These are phyloP conservation scores for Avicennia marina DNA, from an alignment of 257 asterid genomes.

Conservation along the genomic window DNA sequence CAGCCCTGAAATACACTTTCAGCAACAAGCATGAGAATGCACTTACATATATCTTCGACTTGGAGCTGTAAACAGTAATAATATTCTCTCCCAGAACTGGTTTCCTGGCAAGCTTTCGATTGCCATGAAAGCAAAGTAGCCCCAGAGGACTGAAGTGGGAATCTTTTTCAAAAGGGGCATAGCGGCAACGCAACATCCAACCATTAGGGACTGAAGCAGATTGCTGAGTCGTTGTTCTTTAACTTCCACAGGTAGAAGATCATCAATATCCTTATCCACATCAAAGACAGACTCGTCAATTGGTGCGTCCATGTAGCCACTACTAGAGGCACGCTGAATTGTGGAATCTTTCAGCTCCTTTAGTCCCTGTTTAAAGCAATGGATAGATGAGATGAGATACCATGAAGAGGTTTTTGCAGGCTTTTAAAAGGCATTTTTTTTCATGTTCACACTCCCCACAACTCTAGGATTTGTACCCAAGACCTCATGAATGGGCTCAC, in stretches of 20 bases:
- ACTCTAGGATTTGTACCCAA: too few relatives aligned
- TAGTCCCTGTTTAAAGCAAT: conserved; percentile 51
- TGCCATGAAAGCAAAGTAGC: conserved; percentile 99
- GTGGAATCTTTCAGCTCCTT: conserved; percentile 87
- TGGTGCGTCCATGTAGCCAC: conserved; percentile 81
- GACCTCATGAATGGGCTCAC: too few relatives aligned
- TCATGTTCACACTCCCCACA: not conserved
- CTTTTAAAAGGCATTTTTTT: not conserved
- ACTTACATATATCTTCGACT: conserved; percentile 84
- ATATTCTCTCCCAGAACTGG: conserved; percentile 97
- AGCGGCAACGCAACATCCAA: conserved; percentile 79
- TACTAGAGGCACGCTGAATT: conserved; percentile 59
- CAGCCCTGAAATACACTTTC: not conserved
- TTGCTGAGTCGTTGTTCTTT: conserved; percentile 96
- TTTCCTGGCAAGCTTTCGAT: conserved; percentile 98
- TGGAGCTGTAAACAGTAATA: conserved; percentile 84
- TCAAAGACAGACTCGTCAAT: conserved; percentile 74
- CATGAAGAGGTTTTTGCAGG: too few relatives aligned
- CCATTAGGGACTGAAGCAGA: conserved; percentile 85
- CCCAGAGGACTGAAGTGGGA: conserved; percentile 97
- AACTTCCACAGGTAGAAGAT: conserved; percentile 86
- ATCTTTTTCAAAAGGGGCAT: conserved; percentile 86
- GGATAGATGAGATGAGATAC: too few relatives aligned
- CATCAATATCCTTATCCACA: conserved; percentile 87
- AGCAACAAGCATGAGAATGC: not conserved